Evolutionary conservation across 164 flowering plant species (phyloP), one percentile per base, ranked within the genome.

Genomic region (Vitis riparia): DNA sequence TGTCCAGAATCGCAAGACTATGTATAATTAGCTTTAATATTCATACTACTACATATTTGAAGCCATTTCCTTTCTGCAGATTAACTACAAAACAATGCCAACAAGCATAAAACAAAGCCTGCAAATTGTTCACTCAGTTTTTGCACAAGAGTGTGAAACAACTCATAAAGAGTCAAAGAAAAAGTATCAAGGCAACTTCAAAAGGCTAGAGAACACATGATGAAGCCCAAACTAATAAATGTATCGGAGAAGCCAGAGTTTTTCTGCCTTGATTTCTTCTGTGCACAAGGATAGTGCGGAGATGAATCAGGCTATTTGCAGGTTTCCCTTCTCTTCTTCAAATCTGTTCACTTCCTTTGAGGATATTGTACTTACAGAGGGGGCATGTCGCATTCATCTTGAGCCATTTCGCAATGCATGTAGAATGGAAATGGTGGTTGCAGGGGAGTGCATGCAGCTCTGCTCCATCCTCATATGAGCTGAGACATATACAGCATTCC

Each of bases 331-430:
- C 23, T 49, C 37, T 57, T 51, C 57, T 49, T 79, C 71, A 85
- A 69, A 84, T 77, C 58, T 72, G 81, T 60, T 85, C 89, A 67
- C 59, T 82, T 60, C 89, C 88, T 75, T 89, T 89, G 73, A 89
- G 85, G 68, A 89, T 89, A 74, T 89, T 84, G 84, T 77, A 89
- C 80, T 89, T 89, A 88, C 93, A 89, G 56, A 89, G 89, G 7
- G 93, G 93, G 61, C 93, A 89, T 62, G 91, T 89, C 11, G 91
- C 91, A 59, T 87, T 89, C 86, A 89, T 83, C 84, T 89, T 87
- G 9, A 89, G 90, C 94, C 94, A 89, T 74, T 87, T 89, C 71
- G 70, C 87, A 4, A 89, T 87, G 79, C 94, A 89, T 16, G 83
- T 63, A 6, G 80, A 65, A 65, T 89, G 94, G 75, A 87, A 89